A percentile compares a stretch with the other conserved stretches of the same genome.
Evolutionary conservation across 345 rosid genomes (phyloP).

Genomic region (Murraya koenigii): DNA sequence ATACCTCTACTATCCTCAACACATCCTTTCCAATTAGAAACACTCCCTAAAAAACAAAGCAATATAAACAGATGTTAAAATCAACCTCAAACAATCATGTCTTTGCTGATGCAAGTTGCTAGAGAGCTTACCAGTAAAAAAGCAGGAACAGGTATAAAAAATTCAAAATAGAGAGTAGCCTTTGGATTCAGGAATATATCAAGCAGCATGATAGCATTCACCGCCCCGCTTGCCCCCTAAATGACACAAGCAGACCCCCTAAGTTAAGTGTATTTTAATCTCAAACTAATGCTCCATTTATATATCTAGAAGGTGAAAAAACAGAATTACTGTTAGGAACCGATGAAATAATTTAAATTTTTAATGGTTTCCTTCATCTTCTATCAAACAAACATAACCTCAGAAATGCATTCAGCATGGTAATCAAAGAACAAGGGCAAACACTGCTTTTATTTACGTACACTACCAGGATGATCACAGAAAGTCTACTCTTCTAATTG

Average conservation of each 20-base stretch:
- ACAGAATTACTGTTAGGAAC: background rate
- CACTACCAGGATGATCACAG: background rate
- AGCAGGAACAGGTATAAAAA: constrained; percentile 86
- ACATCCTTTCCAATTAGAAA: constrained; percentile 72
- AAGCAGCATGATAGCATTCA: constrained; percentile 87
- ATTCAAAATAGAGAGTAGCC: constrained; percentile 62
- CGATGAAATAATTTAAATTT: background rate
- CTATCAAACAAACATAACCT: background rate
- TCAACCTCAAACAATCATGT: background rate
- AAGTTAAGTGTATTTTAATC: background rate
- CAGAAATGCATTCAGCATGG: background rate
- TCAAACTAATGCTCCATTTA: background rate
- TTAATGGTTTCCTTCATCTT: background rate
- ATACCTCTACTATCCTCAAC: constrained; percentile 66
- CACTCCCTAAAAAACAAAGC: constrained; percentile 47
- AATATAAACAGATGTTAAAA: background rate
- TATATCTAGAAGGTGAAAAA: background rate
- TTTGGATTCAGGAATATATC: constrained; percentile 78
- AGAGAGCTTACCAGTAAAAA: constrained; percentile 60
- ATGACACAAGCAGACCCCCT: background rate
- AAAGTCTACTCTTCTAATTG: background rate
- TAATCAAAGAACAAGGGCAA: background rate
- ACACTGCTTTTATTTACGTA: background rate
- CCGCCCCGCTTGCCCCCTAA: constrained; percentile 95
- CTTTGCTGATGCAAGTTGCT: constrained; percentile 6